Evolutionary conservation across 257 asterid species (phyloP).

Genomic region (Capsicum chinense): DNA sequence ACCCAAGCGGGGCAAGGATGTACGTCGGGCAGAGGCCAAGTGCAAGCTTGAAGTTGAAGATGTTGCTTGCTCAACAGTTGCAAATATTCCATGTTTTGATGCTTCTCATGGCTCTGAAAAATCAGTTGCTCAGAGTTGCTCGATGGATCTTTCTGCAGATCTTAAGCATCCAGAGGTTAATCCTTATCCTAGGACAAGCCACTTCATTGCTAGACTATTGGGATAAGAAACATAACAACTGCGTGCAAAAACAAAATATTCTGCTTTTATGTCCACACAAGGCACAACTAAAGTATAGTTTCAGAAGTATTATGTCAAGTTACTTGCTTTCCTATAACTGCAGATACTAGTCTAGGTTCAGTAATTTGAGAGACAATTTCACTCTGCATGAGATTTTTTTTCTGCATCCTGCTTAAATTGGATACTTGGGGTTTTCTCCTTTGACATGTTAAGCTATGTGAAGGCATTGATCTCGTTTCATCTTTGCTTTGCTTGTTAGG

Average conservation of each 20-base stretch:
- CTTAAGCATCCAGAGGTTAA: conserved; percentile 38
- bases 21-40: conserved; percentile 23
- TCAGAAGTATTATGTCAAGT: neutral
- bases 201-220: conserved; percentile 18
- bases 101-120: conserved; percentile 35
- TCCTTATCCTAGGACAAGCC: conserved; percentile 21
- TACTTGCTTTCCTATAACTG: neutral
- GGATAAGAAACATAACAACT: neutral
- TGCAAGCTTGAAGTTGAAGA: conserved; percentile 25
- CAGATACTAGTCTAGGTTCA: neutral
- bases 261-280: neutral
- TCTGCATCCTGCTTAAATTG: neutral
- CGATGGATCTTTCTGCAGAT: conserved; percentile 36
- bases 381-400: neutral
- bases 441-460: conserved; percentile 21
- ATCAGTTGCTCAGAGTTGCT: conserved; percentile 37
- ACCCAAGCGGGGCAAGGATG: conserved; percentile 48
- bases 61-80: conserved; percentile 31
- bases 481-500: neutral
- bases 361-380: conserved; percentile 12
- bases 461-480: conserved; percentile 15
- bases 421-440: neutral
- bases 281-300: neutral
- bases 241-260: neutral
- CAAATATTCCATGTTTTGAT: conserved; percentile 34